Conservation (phyloP, 768 basidiomycete species). For the Megacollybia marginata region DNA sequence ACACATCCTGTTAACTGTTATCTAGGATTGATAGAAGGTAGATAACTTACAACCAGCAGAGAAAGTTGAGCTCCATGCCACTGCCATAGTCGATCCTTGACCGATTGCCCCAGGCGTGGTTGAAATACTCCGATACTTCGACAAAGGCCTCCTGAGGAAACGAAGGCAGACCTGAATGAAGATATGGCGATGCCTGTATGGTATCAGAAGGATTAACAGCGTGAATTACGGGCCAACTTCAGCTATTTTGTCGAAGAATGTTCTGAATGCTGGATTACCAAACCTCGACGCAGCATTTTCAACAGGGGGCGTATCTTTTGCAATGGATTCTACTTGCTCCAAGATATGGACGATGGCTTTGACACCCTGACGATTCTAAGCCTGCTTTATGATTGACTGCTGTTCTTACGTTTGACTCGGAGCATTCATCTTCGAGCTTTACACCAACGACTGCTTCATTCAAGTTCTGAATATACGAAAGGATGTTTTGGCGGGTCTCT, state of each 20-base stretch:
- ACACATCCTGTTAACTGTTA: slow-evolving; percentile 54
- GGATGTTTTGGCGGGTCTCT: slow-evolving; percentile 56
- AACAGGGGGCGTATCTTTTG: slow-evolving; percentile 70
- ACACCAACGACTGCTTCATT: slow-evolving; percentile 71
- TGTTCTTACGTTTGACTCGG: slow-evolving; percentile 50
- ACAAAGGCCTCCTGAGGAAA: slow-evolving; percentile 49
- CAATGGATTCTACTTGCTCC: slow-evolving; percentile 58
- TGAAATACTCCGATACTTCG: slow-evolving; percentile 78
- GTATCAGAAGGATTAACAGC: not conserved
- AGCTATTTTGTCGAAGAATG: slow-evolving; percentile 78
- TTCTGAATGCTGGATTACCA: slow-evolving; percentile 94
- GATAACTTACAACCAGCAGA: slow-evolving; percentile 85
- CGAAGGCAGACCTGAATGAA: slow-evolving; percentile 55
- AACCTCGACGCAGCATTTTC: slow-evolving; percentile 90
- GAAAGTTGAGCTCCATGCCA: slow-evolving; percentile 97
- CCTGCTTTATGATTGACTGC: not conserved
- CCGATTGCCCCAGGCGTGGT: slow-evolving; percentile 86
- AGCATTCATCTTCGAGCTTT: slow-evolving; percentile 63
- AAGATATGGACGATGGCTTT: slow-evolving; percentile 56
- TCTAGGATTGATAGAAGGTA: not conserved
- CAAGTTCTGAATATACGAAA: slow-evolving; percentile 64
- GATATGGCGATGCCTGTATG: slow-evolving; percentile 37
- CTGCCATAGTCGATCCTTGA: slow-evolving; percentile 97
- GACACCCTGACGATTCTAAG: slow-evolving; percentile 43
- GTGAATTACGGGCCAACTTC: slow-evolving; percentile 37